Base-by-base conservation (phyloP, 2,329 filamentous ascomycete genomes). In the Ophiostoma quercus region DNA sequence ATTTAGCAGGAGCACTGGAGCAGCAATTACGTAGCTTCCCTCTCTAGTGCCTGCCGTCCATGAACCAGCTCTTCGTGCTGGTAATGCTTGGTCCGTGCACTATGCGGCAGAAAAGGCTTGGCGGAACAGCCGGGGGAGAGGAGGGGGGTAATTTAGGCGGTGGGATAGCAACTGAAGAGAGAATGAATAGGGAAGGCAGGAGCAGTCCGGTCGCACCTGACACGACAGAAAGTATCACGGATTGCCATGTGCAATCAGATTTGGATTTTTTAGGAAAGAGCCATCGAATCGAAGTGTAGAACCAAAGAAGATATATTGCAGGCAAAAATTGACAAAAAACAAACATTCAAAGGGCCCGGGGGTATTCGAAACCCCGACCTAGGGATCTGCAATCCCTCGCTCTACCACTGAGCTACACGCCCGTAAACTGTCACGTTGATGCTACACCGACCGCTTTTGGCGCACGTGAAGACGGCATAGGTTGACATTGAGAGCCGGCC, bases 381-480 rank as follows among this genome's bases (percentile, higher is more conserved):
- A 34, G 34, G 34, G 34, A 34, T 34, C 34, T 34, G 34, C 34
- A 34, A 34, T 34, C 34, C 34, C 34, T 34, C 34, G 34, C 34
- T 34, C 34, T 34, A 34, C 34, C 34, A 34, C 34, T 34, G 34
- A 34, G 34, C 34, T 34, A 34, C 34, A 34, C 34, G 34, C 34
- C 34, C 34, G 34, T 34, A 3, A 34, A 34, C 34, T 34, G 34
- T 34, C 34, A 6, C 8, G 34, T 34, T 34, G 34, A 34, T 19
- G 60, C 60, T 22, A 22, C 32, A 65, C 62, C 34, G 62, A 66
- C 39, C 37, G 65, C 6, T 41, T 12, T 57, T 22, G 51, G 12
- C 37, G 39, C 65, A 66, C 65, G 65, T 66, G 65, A 66, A 66
- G 39, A 66, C 22, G 22, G 62, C 62, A 66, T 32, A 66, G n/a